Percentiles rank a stretch among this genome's conserved stretches.
Evolutionary conservation across 306 rosid species (phyloP).

Genomic region (Pueraria montana): DNA sequence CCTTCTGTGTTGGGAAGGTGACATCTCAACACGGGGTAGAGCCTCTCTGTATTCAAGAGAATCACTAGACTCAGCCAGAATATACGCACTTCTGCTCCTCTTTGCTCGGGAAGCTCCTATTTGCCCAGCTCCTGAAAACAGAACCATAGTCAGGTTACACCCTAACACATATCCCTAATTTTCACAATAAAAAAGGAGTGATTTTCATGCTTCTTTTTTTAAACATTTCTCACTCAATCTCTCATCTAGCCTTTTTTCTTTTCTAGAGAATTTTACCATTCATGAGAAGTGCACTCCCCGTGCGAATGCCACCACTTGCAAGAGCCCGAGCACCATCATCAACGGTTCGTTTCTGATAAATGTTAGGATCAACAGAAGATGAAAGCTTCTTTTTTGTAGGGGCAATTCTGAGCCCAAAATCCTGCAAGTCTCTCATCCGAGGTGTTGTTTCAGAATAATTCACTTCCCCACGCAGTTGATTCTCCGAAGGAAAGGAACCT

Average conservation of each 20-base stretch:
- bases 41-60: slow-evolving; percentile 72
- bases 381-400: slow-evolving; percentile 59
- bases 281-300: slow-evolving; percentile 53
- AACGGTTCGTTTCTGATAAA: slow-evolving; percentile 55
- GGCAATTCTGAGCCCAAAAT: slow-evolving; percentile 63
- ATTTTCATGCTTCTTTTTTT: slow-evolving; percentile 43
- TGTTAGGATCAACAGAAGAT: slow-evolving; percentile 57
- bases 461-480: slow-evolving; percentile 62
- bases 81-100: slow-evolving; percentile 68
- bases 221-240: not conserved
- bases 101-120: slow-evolving; percentile 63
- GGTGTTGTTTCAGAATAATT: slow-evolving; percentile 61
- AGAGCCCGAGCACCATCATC: slow-evolving; percentile 56
- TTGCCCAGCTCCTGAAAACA: slow-evolving; percentile 72
- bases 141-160: slow-evolving; percentile 58
- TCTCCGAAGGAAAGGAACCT: slow-evolving; percentile 48
- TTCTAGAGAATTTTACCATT: slow-evolving; percentile 58
- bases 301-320: slow-evolving; percentile 48
- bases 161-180: slow-evolving; percentile 42
- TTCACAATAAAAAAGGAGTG: slow-evolving; percentile 42
- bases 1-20: slow-evolving; percentile 60
- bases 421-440: slow-evolving; percentile 82
- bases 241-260: too few relatives aligned
- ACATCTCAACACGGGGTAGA: slow-evolving; percentile 58
- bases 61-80: slow-evolving; percentile 73